These are phyloP conservation scores for Mycena latifolia DNA, from an alignment of 768 basidiomycete species.

Conservation along the genomic window DNA sequence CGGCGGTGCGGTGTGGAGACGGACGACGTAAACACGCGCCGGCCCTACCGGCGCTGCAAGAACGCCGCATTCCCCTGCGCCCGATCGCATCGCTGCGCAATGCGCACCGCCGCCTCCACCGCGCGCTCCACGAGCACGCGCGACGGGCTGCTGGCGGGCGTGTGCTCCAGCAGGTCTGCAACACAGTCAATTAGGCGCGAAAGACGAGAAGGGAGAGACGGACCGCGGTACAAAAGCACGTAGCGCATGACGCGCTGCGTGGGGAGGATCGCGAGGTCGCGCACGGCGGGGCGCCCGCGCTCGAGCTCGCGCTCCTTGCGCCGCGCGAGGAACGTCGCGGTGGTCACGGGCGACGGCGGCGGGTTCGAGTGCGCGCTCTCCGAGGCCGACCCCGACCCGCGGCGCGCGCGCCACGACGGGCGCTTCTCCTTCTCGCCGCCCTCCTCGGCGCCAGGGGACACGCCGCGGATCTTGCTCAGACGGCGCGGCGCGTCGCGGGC, in stretches of 20 bases:
- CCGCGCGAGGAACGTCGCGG: neutral
- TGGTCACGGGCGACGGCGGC: neutral
- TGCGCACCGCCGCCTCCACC: conserved; percentile 66
- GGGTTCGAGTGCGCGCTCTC: no score
- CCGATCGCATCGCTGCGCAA: conserved; percentile 70
- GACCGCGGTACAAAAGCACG: conserved; percentile 72
- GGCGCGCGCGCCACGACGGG: neutral
- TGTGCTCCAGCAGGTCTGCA: conserved; percentile 68
- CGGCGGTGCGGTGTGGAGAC: neutral
- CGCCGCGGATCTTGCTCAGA: conserved; percentile 27
- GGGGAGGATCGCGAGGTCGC: conserved; percentile 76
- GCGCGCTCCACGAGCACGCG: conserved; percentile 68
- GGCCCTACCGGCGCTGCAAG: conserved; percentile 19
- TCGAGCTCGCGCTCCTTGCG: neutral
- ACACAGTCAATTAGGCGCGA: neutral
- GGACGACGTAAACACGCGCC: neutral
- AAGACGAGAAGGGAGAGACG: conserved; percentile 34
- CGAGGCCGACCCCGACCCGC: no score
- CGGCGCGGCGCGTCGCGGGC: neutral
- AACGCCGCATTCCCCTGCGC: conserved; percentile 67
- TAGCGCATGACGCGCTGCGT: conserved; percentile 78
- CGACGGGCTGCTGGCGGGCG: conserved; percentile 65
- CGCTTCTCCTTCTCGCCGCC: neutral
- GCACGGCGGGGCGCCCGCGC: conserved; percentile 46
- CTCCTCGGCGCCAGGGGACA: neutral